Base-by-base conservation (phyloP, 495 filamentous ascomycete genomes). In the Penicillium steckii region DNA sequence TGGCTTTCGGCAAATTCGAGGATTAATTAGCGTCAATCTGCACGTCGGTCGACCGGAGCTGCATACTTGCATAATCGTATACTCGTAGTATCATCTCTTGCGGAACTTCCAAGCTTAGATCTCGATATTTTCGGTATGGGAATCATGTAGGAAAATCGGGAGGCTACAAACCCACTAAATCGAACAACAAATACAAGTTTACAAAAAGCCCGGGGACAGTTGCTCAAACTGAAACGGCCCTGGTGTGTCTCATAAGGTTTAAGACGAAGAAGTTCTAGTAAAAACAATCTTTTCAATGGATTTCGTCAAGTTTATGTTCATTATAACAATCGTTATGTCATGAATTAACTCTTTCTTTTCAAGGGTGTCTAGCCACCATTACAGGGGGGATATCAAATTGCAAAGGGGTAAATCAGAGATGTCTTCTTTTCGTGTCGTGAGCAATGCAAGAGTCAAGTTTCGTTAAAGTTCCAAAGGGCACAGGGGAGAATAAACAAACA, bases 341-440 rank as follows among this genome's bases (percentile, higher is more conserved):
- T 41, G 13, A 1, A 41, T 24, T 41, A 41, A 41, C 18, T 41
- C 38, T 8, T 41, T 41, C 21, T 41, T 41, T 41, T 41, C 8
- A 8, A 41, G 33, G 33, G 18, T 41, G 38, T 41, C 38, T 41
- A 41, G 12, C 12, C 19, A 24, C 38, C 4, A 41, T 22, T 22
- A 42, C 15, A 44, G 15, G 35, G 24, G 52, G 55, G 55, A 59
- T 59, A 62, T 62, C 59, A 52, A 57, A 49, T 55, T 55, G 30
- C 26, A 41, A 46, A 32, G 18, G 38, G 38, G 40, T 45, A 48
- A n/a, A 44, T 24, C 24, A 46, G 48, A 12, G 13, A 17, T 47
- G n/a, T n/a, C n/a, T n/a, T n/a, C 17, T 52, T 57, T 55, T 55
- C 45, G 22, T 41, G 41, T 58, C 59, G 48, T 55, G 33, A 53